phyloP scores from a whole-genome alignment of 2,329 filamentous ascomycete species.

The Diaporthe sp. region DNA sequence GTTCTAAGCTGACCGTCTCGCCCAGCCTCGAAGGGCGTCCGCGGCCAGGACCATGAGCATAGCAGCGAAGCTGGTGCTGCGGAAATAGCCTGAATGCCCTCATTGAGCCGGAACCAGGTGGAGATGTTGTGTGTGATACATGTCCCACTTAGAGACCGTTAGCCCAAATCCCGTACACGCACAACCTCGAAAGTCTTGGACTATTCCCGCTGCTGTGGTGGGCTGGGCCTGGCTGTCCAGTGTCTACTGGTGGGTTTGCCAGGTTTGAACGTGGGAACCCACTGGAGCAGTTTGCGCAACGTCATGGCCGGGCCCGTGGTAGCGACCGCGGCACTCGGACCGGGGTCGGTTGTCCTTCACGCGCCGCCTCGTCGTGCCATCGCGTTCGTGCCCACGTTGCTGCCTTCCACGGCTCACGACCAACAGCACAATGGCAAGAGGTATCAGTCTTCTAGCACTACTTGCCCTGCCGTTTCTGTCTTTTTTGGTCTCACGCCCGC shows the following conservation, averaged over 20 bases:
- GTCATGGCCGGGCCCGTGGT: conserved; percentile 1
- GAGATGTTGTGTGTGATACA: neutral
- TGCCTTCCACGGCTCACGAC: neutral
- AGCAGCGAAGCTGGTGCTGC: conserved; percentile 51
- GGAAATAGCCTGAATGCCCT: conserved; percentile 42
- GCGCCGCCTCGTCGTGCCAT: neutral
- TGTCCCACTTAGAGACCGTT: neutral
- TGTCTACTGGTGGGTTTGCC: neutral
- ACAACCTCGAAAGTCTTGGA: neutral
- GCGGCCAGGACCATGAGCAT: conserved; percentile 53
- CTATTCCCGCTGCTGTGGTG: neutral
- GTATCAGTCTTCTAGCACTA: neutral
- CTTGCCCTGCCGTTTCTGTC: neutral
- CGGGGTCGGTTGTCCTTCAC: neutral
- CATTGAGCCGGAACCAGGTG: conserved; percentile 36
- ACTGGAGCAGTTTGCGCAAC: conserved; percentile 2
- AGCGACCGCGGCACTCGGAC: neutral
- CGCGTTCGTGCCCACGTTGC: neutral
- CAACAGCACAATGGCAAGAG: neutral
- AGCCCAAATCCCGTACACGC: neutral
- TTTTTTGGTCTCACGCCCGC: neutral
- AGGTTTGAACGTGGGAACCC: neutral
- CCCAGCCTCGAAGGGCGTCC: conserved; percentile 53
- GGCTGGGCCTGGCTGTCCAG: neutral
- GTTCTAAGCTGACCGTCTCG: conserved; percentile 68